Base-by-base conservation (phyloP, 2,329 filamentous ascomycete species). In the Hansfordia pulvinata region DNA sequence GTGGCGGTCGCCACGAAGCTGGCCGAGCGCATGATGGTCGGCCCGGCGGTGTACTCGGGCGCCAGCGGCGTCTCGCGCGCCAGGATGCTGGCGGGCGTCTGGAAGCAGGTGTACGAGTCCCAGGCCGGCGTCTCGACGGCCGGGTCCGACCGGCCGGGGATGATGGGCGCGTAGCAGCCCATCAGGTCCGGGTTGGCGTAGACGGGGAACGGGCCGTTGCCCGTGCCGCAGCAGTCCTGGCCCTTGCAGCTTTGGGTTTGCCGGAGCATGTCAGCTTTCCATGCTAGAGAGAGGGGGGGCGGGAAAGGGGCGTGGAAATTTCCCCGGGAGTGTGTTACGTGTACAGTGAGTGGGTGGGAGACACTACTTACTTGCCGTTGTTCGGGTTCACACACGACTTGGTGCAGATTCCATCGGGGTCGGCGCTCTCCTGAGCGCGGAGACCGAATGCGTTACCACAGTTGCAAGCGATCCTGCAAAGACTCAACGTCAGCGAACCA, bases 151-250 rank as follows among this genome's bases (percentile, higher is more conserved):
- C 26, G 31, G 10, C 47, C 47, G 2, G 47, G 47, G 11, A 47
- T 46, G 5, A 19, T 17, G 0, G 47, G 47, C 5, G 35, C 30
- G 36, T 60, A 64, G 46, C 65, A 68, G 6, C 49, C 46, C 28
- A 64, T 58, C 19, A 66, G 41, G 3, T 60, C 56, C 2, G 62
- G 58, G 34, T 65, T 67, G 15, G 62, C 61, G 13, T 60, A 54
- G 17, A 67, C 53, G 30, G 64, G 58, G 37, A 53, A 61, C 4
- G 33, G 32, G 9, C 58, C 45, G 17, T 34, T 28, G 17, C 15
- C 29, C 6, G 15, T 23, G 15, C 27, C 38, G 35, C 44, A 45
- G 41, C 47, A 43, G 22, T 34, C 29, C 17, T 36, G 30, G 3
- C 36, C 33, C 1, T 11, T 15, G 17, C 35, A 34, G 16, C 34